These are phyloP conservation scores for Strigomonas culicis DNA, from an alignment of 208 protist genomes.

Conservation along the genomic window DNA sequence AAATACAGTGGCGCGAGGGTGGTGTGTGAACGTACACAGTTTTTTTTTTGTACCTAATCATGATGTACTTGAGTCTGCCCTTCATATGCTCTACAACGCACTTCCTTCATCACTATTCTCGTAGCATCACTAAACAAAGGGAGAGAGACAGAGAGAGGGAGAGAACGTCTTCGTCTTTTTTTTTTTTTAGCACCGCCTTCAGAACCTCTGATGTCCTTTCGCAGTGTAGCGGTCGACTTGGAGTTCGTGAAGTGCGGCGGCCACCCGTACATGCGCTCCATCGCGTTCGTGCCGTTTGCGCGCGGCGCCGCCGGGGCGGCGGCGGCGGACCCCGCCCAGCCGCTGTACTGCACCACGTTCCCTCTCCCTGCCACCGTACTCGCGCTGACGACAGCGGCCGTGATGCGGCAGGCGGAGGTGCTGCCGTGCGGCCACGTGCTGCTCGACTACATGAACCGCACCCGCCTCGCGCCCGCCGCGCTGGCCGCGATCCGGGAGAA, in stretches of 20 bases:
- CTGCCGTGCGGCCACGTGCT: constrained; percentile 68
- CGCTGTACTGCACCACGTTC: background rate
- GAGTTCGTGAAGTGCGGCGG: constrained; percentile 73
- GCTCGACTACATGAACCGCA: constrained; percentile 16
- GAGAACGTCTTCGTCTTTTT: background rate
- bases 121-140: no score
- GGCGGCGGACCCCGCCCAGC: background rate
- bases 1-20: no score
- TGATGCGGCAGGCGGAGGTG: constrained; percentile 49
- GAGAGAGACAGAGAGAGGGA: no score
- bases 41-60: no score
- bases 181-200: background rate
- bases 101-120: no score
- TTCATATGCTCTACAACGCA: no score
- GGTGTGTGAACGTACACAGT: no score
- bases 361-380: constrained; percentile 31
- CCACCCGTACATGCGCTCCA: constrained; percentile 30
- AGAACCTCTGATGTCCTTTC: no score
- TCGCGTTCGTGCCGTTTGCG: constrained; percentile 64
- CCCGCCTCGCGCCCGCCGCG: constrained; percentile 22
- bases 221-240: constrained; percentile 47
- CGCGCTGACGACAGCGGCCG: constrained; percentile 26
- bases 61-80: no score
- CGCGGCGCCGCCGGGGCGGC: background rate
- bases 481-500: constrained; percentile 24